These are phyloP conservation scores for Candida frijolesensis DNA, from an alignment of 1,139 yeast species.

Conservation along the genomic window DNA sequence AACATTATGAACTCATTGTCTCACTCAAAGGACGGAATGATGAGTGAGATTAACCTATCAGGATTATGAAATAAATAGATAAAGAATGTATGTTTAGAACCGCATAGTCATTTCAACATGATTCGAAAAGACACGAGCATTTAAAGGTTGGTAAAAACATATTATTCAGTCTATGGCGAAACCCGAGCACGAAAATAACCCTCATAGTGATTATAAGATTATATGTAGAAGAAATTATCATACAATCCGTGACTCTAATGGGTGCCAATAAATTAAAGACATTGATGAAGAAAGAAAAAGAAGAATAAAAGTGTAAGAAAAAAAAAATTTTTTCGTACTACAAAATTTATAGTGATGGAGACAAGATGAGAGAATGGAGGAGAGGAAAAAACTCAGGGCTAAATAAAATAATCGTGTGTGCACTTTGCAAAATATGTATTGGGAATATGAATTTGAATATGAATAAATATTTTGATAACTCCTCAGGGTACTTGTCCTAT, in stretches of 20 bases:
- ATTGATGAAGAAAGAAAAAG: slow-evolving; percentile 52
- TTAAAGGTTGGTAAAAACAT: slow-evolving; percentile 58
- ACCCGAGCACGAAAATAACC: slow-evolving; percentile 84
- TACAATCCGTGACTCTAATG: slow-evolving; percentile 86
- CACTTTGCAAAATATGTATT: slow-evolving; percentile 1
- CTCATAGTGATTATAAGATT: slow-evolving; percentile 46
- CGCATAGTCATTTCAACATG: slow-evolving; percentile 57
- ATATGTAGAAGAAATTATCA: slow-evolving; percentile 49
- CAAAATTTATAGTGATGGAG: neutral
- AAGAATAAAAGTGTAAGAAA: slow-evolving; percentile 21
- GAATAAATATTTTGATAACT: neutral
- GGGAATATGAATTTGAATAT: neutral
- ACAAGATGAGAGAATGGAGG: no score
- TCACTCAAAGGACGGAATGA: no score
- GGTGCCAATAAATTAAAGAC: slow-evolving; percentile 80
- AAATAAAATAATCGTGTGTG: slow-evolving; percentile 1
- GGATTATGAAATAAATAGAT: slow-evolving; percentile 9
- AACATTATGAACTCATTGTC: no score
- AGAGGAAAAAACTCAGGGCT: no score
- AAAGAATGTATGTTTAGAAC: slow-evolving; percentile 37
- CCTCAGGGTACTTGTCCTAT: neutral
- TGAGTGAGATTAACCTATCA: no score
- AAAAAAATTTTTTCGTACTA: slow-evolving; percentile 10
- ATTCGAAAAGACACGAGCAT: slow-evolving; percentile 57
- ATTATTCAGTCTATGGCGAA: slow-evolving; percentile 64